Conservation (phyloP, 192 early-diverging fungal genomes). For the Jimgerdemannia lactiflua region DNA sequence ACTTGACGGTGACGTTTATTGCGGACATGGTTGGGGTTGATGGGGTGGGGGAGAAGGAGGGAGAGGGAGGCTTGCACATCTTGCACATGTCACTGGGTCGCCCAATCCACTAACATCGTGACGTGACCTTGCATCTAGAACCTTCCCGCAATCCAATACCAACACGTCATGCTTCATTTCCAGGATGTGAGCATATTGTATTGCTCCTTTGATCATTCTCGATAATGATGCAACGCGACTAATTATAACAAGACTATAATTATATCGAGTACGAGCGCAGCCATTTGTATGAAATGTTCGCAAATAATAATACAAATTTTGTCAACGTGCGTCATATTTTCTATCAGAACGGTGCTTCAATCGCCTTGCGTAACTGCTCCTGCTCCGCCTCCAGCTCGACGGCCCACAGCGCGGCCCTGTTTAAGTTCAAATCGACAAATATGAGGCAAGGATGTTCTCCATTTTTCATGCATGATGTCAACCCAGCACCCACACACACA, state of each 20-base stretch:
- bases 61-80: background rate
- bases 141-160: background rate
- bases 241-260: too few relatives aligned
- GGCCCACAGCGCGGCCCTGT: background rate
- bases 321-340: too few relatives aligned
- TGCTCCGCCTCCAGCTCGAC: background rate
- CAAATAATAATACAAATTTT: too few relatives aligned
- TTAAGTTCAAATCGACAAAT: background rate
- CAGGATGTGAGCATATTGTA: too few relatives aligned
- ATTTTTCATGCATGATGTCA: background rate
- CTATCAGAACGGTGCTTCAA: background rate
- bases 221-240: too few relatives aligned
- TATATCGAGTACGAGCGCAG: too few relatives aligned
- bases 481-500: background rate
- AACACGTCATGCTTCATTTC: too few relatives aligned
- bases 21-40: conserved; percentile 42
- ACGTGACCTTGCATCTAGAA: background rate
- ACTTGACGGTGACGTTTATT: conserved; percentile 73
- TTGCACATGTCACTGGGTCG: background rate
- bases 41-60: background rate
- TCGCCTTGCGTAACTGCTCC: background rate
- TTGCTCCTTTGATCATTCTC: too few relatives aligned
- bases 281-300: too few relatives aligned
- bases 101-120: background rate
- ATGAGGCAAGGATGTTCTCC: background rate